Evolutionary conservation across 768 basidiomycete species (phyloP).

Genomic region (Phylloporus scabripes): DNA sequence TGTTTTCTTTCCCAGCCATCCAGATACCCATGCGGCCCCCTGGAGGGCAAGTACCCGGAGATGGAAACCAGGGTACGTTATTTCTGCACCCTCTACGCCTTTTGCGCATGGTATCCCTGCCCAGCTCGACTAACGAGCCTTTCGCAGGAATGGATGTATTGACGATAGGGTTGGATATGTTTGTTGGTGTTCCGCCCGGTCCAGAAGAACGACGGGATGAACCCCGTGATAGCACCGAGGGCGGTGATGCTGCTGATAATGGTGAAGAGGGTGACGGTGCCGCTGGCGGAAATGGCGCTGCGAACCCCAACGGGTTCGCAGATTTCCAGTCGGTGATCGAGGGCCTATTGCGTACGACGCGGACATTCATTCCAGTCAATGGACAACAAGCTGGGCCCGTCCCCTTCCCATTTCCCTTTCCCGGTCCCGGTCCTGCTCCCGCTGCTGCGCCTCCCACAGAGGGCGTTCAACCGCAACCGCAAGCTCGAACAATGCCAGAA

Average conservation of each 20-base stretch:
- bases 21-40: slow-evolving; percentile 20
- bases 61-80: slow-evolving; percentile 16
- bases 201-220: slow-evolving; percentile 7
- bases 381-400: slow-evolving; percentile 5
- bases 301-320: slow-evolving; percentile 16
- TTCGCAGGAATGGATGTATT: slow-evolving; percentile 23
- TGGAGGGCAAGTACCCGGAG: slow-evolving; percentile 9
- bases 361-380: slow-evolving; percentile 22
- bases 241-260: not conserved
- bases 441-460: not conserved
- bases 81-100: not conserved
- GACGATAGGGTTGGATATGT: slow-evolving; percentile 40
- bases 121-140: slow-evolving; percentile 17
- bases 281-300: slow-evolving; percentile 15
- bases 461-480: slow-evolving; percentile 6
- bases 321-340: slow-evolving; percentile 26
- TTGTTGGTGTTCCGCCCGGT: slow-evolving; percentile 22
- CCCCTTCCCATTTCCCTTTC: too few species aligned
- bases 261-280: slow-evolving; percentile 2
- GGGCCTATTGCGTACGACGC: slow-evolving; percentile 23
- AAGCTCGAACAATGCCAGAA: slow-evolving; percentile 6
- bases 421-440: too few species aligned
- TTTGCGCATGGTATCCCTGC: slow-evolving; percentile 12
- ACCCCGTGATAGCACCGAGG: slow-evolving; percentile 8
- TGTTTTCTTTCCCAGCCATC: slow-evolving; percentile 25